Base-by-base conservation (phyloP, 805 yeast species). In the Starmerella tilneyi region DNA sequence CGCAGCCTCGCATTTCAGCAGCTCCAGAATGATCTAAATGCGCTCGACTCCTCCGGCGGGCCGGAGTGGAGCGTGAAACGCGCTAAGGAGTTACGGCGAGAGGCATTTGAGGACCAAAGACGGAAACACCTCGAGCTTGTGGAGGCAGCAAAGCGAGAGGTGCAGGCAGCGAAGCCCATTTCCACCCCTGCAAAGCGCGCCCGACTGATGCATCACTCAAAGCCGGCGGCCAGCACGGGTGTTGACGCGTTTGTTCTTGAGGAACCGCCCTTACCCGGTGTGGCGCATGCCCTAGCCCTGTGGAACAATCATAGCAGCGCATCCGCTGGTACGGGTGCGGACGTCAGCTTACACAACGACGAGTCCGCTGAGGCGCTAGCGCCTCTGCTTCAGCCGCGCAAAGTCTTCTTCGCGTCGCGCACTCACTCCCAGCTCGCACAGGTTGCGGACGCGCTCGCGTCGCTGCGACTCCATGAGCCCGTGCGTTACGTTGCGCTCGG, bases 381-480 rank as follows among this genome's bases (percentile, higher is more conserved):
- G 33, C 48, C 46, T 15, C 36, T 43, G 19, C 38, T 31, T n/a
- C 43, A 66, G 31, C 67, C 74, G 0, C 56, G 67, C 0, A 74
- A 78, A 53, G 75, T 88, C 1, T 74, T 64, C 53, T 86, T 78
- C 58, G 71, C 94, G 0, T 84, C 96, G 2, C 68, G 97, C 61
- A 88, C 97, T 0, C 96, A 88, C 57, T 84, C 96, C 0, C 97
- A 88, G 59, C 65, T 88, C 36, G 69, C 70, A 29, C 97, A 88
- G 58, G 83, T 88, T 57, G 75, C 85, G 0, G 72, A 75, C 13
- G 96, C 89, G 54, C 62, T 88, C 30, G 59, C 68, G 35, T 56
- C 81, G 20, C 76, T 94, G 0, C 50, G 63, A 0, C 79, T 84
- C 46, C 80, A 81, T 2, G 72, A 94, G 0, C 67, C 75, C 39